Evolutionary conservation across 1,284 basidiomycete genomes (phyloP).

Genomic region (Fomitopsis palustris): DNA sequence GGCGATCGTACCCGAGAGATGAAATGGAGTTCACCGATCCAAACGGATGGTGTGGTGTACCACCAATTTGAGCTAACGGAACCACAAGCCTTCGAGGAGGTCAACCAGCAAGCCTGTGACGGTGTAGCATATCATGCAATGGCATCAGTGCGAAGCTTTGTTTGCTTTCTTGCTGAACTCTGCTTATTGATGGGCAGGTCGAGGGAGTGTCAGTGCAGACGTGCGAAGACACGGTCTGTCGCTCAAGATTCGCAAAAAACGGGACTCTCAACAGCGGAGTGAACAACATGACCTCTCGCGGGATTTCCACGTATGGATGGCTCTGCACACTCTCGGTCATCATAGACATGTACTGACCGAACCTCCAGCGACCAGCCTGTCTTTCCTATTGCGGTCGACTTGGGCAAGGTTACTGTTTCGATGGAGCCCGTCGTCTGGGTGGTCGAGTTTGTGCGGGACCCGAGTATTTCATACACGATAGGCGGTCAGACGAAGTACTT

Average conservation of each 20-base stretch:
- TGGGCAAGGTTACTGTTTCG: conserved; percentile 17
- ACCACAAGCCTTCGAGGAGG: background rate
- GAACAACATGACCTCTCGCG: background rate
- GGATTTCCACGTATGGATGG: background rate
- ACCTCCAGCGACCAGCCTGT: conserved; percentile 11
- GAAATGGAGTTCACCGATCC: background rate
- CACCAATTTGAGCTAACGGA: background rate
- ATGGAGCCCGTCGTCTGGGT: conserved; percentile 19
- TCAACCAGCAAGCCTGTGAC: background rate
- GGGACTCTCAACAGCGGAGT: background rate
- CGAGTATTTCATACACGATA: conserved; percentile 15
- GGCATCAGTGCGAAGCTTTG: background rate
- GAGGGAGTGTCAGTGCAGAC: background rate
- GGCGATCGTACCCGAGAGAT: background rate
- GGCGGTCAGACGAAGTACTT: conserved; percentile 17
- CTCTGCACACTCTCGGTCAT: background rate
- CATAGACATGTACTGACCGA: background rate
- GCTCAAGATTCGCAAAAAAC: background rate
- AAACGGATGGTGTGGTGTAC: background rate
- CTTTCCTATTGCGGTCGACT: conserved; percentile 17
- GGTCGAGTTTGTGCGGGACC: conserved; percentile 21
- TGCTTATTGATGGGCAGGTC: background rate
- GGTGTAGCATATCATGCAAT: background rate
- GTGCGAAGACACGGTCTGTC: background rate
- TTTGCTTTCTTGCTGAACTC: background rate